Conservation (phyloP, 805 yeast genomes). For the Schizosaccharomyces pombe region DNA sequence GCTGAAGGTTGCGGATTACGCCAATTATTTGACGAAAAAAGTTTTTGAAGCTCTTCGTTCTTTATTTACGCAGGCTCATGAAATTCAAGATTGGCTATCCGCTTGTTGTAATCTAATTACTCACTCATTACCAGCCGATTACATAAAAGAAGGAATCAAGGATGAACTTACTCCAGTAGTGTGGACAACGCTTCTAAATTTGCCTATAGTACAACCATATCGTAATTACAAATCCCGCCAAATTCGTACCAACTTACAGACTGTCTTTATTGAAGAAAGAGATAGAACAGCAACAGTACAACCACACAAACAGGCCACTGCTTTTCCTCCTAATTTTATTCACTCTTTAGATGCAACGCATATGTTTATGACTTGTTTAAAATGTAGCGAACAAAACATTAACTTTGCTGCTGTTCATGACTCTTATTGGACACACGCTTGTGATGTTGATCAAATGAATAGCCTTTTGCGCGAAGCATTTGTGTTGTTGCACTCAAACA, state of each 20-base stretch:
- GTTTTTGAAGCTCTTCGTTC: conserved; percentile 71
- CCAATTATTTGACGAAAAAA: conserved; percentile 47
- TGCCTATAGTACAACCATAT: conserved; percentile 95
- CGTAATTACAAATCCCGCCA: conserved; percentile 41
- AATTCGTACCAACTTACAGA: conserved; percentile 64
- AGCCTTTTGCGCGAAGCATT: conserved; percentile 49
- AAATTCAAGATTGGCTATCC: conserved; percentile 90
- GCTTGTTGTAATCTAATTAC: conserved; percentile 62
- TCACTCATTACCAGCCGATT: conserved; percentile 33
- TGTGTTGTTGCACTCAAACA: conserved; percentile 49
- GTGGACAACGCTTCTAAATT: conserved; percentile 91
- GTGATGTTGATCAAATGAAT: conserved; percentile 55
- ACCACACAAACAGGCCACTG: conserved; percentile 70
- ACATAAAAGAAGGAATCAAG: conserved; percentile 14
- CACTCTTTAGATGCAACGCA: conserved; percentile 94
- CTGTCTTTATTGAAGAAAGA: conserved; percentile 76
- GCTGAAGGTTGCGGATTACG: conserved; percentile 20
- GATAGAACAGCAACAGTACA: conserved; percentile 60
- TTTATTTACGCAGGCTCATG: conserved; percentile 75
- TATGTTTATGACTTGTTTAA: conserved; percentile 71
- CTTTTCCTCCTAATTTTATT: conserved; percentile 85
- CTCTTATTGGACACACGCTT: conserved; percentile 94
- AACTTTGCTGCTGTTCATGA: conserved; percentile 90
- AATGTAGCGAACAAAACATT: conserved; percentile 40
- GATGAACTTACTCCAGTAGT: conserved; percentile 65